Percentiles rank a stretch among this genome's conserved stretches.
Evolutionary conservation across 495 filamentous ascomycete species (phyloP).

Genomic region (Talaromyces liani): DNA sequence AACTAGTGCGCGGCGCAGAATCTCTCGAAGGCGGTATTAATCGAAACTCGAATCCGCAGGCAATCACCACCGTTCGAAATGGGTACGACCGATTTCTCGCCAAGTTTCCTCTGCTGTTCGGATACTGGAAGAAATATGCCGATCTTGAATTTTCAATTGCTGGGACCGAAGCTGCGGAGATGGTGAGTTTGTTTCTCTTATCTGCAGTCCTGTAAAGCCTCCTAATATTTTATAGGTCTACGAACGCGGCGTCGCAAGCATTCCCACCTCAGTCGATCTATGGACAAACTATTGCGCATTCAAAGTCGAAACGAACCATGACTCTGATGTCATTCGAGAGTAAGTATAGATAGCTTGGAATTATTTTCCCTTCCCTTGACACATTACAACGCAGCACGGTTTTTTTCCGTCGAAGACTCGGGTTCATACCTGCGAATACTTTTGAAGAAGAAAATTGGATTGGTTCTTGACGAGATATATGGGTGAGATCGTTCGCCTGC

Average conservation of each 20-base stretch:
- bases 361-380: constrained; percentile 62
- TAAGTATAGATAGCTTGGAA: constrained; percentile 62
- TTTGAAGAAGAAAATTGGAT: constrained; percentile 7
- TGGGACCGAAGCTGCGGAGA: constrained; percentile 94
- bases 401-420: constrained; percentile 22
- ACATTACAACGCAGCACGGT: constrained; percentile 34
- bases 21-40: constrained; percentile 87
- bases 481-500: constrained; percentile 48
- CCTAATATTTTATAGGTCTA: constrained; percentile 56
- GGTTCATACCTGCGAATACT: constrained; percentile 10
- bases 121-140: constrained; percentile 99
- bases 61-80: constrained; percentile 75
- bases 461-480: constrained; percentile 27
- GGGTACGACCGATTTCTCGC: constrained; percentile 89
- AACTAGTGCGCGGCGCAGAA: constrained; percentile 75
- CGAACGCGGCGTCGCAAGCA: constrained; percentile 89
- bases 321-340: constrained; percentile 95
- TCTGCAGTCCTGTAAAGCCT: not conserved
- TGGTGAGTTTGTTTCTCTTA: constrained; percentile 52
- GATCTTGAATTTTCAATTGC: constrained; percentile 95
- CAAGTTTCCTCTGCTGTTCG: constrained; percentile 93
- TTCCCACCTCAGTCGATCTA: constrained; percentile 86
- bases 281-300: constrained; percentile 97
- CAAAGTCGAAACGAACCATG: constrained; percentile 95
- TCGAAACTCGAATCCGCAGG: constrained; percentile 91